Conservation (phyloP, 2,329 filamentous ascomycete genomes). For the Aspergillus sp. region DNA sequence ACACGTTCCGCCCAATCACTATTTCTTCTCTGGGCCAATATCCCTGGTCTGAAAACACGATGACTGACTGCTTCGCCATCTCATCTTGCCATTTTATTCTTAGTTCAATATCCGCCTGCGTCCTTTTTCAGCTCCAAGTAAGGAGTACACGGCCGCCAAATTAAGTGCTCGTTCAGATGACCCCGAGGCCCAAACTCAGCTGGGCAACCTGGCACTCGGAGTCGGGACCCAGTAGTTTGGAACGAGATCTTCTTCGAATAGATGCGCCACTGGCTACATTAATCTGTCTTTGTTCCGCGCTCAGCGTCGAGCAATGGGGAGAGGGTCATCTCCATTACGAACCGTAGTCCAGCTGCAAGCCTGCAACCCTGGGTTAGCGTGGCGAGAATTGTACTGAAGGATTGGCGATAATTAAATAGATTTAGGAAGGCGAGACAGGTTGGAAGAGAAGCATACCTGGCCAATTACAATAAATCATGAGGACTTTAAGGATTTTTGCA, state of each 20-base stretch:
- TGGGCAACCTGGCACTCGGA: constrained; percentile 25
- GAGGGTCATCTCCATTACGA: neutral
- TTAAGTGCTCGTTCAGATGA: neutral
- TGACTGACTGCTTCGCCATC: neutral
- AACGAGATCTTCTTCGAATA: constrained; percentile 17
- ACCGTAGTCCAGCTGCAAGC: constrained; percentile 24
- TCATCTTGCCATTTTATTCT: neutral
- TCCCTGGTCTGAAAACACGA: neutral
- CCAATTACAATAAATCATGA: neutral
- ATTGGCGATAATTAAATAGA: neutral
- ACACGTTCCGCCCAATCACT: neutral
- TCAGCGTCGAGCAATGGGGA: constrained; percentile 2
- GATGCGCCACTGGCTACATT: constrained; percentile 21
- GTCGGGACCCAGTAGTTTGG: constrained; percentile 26
- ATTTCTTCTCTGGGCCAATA: neutral
- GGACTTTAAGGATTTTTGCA: neutral
- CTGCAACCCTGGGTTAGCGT: constrained; percentile 33
- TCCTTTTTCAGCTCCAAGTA: constrained; percentile 6
- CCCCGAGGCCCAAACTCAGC: constrained; percentile 9
- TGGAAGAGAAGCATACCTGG: neutral
- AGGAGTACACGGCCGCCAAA: constrained; percentile 9
- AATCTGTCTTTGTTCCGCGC: constrained; percentile 9
- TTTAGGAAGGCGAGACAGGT: neutral
- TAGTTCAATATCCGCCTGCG: neutral
- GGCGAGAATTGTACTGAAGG: constrained; percentile 8